Evolutionary conservation across 257 asterid species (phyloP), one percentile per base, ranked within the genome.

Genomic region (Lantana camara): DNA sequence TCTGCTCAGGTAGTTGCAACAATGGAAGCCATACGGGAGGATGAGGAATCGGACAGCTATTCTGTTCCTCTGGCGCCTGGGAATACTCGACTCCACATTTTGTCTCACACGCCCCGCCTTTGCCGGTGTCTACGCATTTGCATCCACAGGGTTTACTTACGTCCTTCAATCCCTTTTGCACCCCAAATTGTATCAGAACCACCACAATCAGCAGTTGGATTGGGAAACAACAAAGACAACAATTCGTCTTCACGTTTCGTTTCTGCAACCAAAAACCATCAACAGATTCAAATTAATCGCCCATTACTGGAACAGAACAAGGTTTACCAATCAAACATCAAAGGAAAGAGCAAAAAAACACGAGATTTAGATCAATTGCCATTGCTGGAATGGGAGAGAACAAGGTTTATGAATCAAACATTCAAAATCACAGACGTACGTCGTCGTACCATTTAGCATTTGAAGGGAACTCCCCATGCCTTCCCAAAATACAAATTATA

Each of bases 21-120:
- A 90, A 61, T 15, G 96, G 85, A 59, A 95, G 95, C 97, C 97
- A 93, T 77, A 72, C 83, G 0, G 90, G 89, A 19, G 99, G 96
- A 58, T 75, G 79, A 71, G 92, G 86, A 71, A 90, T 84, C 42
- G 97, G 77, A 45, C 99, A 93, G 27, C 16, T 77, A 66, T 2
- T 45, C 5, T 9, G 90, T 80, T 93, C 97, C 55, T 77, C 85
- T 71, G 79, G 27, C 57, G 81, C 74, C n/a, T n/a, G n/a, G 23
- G 99, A 93, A 82, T 90, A 90, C 60, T 93, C 85, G 41, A 93
- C 77, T 66, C 99, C 99, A 71, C 99, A 90, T 55, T 61, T 79
- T 53, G 57, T 44, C 73, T 85, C 94, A 67, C 99, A 93, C 50
- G 60, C 84, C 51, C 96, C 96, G 71, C 83, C 83, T 61, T 88